These are phyloP conservation scores for Gyromitra esculenta DNA, from an alignment of 2,329 filamentous ascomycete species.

Conservation along the genomic window DNA sequence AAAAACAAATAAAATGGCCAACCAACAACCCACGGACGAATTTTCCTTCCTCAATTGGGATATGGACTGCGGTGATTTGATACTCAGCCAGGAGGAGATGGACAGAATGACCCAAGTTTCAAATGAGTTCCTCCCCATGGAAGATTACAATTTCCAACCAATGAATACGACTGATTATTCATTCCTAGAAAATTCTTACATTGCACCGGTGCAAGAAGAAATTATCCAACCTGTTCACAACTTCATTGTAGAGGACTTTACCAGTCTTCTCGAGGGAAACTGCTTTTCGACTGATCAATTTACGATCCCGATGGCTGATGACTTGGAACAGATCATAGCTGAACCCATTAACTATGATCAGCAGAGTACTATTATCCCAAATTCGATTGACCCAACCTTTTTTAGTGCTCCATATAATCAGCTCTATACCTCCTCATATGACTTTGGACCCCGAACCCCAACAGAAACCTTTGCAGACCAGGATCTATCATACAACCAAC, in stretches of 20 bases:
- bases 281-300: slow-evolving; percentile 4
- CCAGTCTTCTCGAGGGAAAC: background rate
- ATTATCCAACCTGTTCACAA: background rate
- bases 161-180: slow-evolving; percentile 3
- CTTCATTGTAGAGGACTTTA: background rate
- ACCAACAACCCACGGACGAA: slow-evolving; percentile 3
- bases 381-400: background rate
- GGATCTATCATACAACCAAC: background rate
- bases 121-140: background rate
- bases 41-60: background rate
- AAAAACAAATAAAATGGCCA: slow-evolving; percentile 10
- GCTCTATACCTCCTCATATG: background rate
- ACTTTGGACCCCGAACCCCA: background rate
- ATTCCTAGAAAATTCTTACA: background rate
- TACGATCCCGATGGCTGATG: background rate
- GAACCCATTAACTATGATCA: background rate
- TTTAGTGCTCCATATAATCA: background rate
- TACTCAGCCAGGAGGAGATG: background rate
- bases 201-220: background rate
- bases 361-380: background rate
- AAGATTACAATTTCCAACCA: background rate
- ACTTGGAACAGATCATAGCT: background rate
- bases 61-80: background rate
- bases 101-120: background rate
- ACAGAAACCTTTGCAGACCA: background rate